Base-by-base conservation (phyloP, 73 alveolate species). In the Blepharisma japonicum region DNA sequence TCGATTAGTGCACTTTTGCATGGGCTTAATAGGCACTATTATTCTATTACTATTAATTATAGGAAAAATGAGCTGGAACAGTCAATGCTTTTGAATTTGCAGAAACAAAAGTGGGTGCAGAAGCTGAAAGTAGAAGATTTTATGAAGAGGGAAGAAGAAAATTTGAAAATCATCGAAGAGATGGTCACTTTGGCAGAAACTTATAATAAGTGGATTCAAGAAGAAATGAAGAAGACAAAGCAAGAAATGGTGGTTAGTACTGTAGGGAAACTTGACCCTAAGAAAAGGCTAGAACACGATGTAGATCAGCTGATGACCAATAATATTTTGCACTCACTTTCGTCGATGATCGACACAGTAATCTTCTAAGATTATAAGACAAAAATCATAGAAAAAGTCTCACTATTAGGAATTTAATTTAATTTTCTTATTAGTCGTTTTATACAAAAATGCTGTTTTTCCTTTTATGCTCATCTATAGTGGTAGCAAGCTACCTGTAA, bases 21-120 rank as follows among this genome's bases (percentile, higher is more conserved):
- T 55, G 99, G 99, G 55, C 90, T 98, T 79, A 94, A 92, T 84
- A 94, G 97, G 78, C 95, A 90, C 66, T 98, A 98, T 84, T 98
- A 97, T 88, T 95, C 99, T 23, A 94, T 98, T 49, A 95, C 97
- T 38, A 93, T 98, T 76, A 95, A 97, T 80, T 98, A 97, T 88
- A 95, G 99, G 68, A 96, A 97, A 81, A 98, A 97, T 82, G 99
- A 97, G 83, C 84, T 97, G 49, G 99, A 97, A 91, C 95, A 96
- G 83, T 90, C 94, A 81, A 98, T 98, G 99, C 95, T 98, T 55
- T 81, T 96, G 67, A 97, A 97, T 87, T 90, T 98, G 68, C 93
- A 97, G 81, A 98, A 95, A 94, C 91, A 91, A 82, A 90, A 88
- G 71, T 98, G 99, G 99, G 89, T 93, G 78, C 91, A 94, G 6